phyloP scores from a whole-genome alignment of 257 asterid species.

The Apocynum venetum region DNA sequence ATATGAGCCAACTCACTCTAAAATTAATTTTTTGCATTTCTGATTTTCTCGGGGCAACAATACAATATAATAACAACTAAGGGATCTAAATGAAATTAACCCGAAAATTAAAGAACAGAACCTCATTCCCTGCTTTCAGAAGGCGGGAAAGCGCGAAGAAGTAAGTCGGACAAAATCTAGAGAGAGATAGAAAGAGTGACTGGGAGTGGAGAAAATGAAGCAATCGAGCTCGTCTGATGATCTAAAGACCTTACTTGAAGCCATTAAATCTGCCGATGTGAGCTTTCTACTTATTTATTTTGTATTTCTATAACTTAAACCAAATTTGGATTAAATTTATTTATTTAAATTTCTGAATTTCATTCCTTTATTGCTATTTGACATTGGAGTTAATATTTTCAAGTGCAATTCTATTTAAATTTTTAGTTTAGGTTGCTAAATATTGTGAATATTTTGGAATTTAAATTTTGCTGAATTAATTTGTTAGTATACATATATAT shows the following conservation, averaged over 20 bases:
- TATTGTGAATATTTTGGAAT: background rate
- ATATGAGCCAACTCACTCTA: too few relatives aligned
- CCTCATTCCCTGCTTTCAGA: background rate
- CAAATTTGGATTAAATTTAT: background rate
- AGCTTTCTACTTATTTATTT: slow-evolving; percentile 23
- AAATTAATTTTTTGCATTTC: too few relatives aligned
- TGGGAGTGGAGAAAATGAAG: slow-evolving; percentile 34
- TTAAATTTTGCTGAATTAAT: background rate
- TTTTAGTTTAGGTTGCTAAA: background rate
- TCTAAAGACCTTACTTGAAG: slow-evolving; percentile 47
- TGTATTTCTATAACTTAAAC: slow-evolving; percentile 1
- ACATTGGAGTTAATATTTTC: background rate
- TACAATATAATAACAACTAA: background rate
- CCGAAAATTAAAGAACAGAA: background rate
- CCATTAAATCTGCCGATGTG: slow-evolving; percentile 67
- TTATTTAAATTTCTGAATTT: slow-evolving; percentile 3
- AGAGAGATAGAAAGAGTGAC: slow-evolving; percentile 7
- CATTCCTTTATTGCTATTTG: slow-evolving; percentile 2
- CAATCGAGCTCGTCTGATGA: slow-evolving; percentile 35
- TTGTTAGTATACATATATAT: background rate
- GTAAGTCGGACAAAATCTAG: background rate
- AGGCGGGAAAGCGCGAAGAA: slow-evolving; percentile 42
- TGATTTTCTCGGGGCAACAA: too few relatives aligned
- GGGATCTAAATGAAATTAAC: background rate
- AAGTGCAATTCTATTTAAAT: too few relatives aligned